Conservation (phyloP, 768 basidiomycete species). For the Suillus sp. region DNA sequence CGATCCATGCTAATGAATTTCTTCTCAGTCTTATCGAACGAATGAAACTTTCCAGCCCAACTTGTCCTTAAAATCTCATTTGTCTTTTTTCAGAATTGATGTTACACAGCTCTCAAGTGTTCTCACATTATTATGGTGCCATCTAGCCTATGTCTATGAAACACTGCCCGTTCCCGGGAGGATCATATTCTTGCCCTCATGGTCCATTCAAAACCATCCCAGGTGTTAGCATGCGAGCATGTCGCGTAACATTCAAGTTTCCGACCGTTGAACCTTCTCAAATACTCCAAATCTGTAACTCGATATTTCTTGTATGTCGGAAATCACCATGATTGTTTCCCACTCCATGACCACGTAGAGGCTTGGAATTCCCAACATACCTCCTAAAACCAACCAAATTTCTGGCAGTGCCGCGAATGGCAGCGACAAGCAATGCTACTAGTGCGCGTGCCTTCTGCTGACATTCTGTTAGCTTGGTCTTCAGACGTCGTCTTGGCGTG, state of each 20-base stretch:
- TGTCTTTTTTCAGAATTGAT: not conserved
- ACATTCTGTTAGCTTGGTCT: not conserved
- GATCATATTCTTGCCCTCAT: not conserved
- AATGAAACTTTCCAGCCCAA: not conserved
- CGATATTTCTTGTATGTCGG: not conserved
- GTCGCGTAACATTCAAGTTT: not conserved
- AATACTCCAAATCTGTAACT: constrained; percentile 5
- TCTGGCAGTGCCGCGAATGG: constrained; percentile 6
- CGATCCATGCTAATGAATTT: not conserved
- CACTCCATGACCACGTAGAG: constrained; percentile 13
- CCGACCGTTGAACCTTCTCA: not conserved
- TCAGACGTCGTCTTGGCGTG: constrained; percentile 9
- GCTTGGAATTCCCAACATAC: not conserved
- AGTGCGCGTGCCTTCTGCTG: not conserved
- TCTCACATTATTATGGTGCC: not conserved
- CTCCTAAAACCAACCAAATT: not conserved
- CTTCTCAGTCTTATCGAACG: constrained; percentile 6
- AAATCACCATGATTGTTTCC: constrained; percentile 17
- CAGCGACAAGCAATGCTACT: constrained; percentile 3
- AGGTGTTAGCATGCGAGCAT: not conserved
- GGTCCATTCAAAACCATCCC: not conserved
- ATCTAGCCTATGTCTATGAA: not conserved
- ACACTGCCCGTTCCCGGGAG: not conserved
- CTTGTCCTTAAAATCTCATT: not conserved
- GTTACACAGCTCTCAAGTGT: not conserved